These are phyloP conservation scores for Bisporella sp. DNA, from an alignment of 2,329 filamentous ascomycete species.

Conservation along the genomic window DNA sequence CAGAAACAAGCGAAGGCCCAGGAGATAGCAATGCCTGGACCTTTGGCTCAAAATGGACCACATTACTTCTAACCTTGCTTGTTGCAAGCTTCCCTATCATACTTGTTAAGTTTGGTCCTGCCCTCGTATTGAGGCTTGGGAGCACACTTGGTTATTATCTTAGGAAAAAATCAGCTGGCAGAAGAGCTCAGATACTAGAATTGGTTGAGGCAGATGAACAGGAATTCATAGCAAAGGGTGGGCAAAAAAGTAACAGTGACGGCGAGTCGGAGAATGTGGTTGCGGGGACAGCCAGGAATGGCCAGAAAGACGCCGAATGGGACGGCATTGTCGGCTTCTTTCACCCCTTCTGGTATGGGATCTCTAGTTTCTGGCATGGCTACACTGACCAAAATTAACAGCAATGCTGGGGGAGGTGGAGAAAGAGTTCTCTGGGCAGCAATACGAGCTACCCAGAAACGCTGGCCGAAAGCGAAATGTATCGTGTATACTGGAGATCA, in stretches of 20 bases:
- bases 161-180: slow-evolving; percentile 54
- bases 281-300: slow-evolving; percentile 37
- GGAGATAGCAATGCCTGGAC: slow-evolving; percentile 20
- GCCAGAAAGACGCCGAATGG: slow-evolving; percentile 54
- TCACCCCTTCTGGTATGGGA: slow-evolving; percentile 81
- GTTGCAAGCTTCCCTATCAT: slow-evolving; percentile 27
- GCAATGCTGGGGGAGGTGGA: slow-evolving; percentile 92
- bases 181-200: slow-evolving; percentile 49
- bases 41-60: slow-evolving; percentile 23
- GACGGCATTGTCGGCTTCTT: slow-evolving; percentile 90
- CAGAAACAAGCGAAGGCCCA: slow-evolving; percentile 25
- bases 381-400: slow-evolving; percentile 27
- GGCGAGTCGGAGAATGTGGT: slow-evolving; percentile 70
- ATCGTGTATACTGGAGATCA: slow-evolving; percentile 95
- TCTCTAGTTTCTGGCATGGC: background rate
- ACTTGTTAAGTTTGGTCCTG: slow-evolving; percentile 20
- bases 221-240: slow-evolving; percentile 10
- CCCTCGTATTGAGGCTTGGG: slow-evolving; percentile 25
- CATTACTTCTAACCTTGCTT: slow-evolving; percentile 23
- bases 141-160: slow-evolving; percentile 52
- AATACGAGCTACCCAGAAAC: slow-evolving; percentile 80
- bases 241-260: slow-evolving; percentile 34
- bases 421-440: slow-evolving; percentile 96
- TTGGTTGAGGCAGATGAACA: slow-evolving; percentile 35
- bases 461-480: slow-evolving; percentile 83